Conservation (phyloP, 768 basidiomycete species). For the Tricholoma hemisulphureum region DNA sequence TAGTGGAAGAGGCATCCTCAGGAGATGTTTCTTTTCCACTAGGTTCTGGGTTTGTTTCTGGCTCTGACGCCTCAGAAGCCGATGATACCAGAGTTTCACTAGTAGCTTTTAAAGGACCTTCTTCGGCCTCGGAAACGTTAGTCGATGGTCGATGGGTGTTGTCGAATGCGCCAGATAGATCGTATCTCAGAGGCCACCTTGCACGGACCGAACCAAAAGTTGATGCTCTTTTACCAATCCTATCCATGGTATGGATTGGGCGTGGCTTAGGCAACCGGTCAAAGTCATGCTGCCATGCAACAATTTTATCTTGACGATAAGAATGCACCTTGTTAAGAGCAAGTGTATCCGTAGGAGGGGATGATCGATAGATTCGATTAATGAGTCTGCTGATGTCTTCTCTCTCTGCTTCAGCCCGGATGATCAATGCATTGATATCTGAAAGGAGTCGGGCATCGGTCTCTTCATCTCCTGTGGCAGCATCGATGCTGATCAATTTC, state of each 20-base stretch:
- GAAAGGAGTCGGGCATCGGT: slow-evolving; percentile 59
- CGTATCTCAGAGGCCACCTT: slow-evolving; percentile 68
- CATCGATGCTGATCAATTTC: slow-evolving; percentile 73
- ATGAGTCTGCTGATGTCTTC: slow-evolving; percentile 72
- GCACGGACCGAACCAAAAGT: slow-evolving; percentile 68
- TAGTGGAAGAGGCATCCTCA: slow-evolving; percentile 1
- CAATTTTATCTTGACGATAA: slow-evolving; percentile 87
- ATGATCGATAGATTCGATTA: slow-evolving; percentile 77
- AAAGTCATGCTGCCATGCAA: slow-evolving; percentile 96
- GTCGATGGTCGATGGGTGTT: slow-evolving; percentile 57
- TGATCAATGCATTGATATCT: slow-evolving; percentile 66
- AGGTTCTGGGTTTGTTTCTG: slow-evolving; percentile 41
- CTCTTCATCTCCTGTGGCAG: slow-evolving; percentile 75
- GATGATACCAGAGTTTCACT: slow-evolving; percentile 62
- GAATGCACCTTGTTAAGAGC: slow-evolving; percentile 84
- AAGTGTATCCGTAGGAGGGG: slow-evolving; percentile 79
- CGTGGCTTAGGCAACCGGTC: slow-evolving; percentile 78
- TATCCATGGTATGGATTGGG: slow-evolving; percentile 47
- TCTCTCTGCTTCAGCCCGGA: slow-evolving; percentile 71
- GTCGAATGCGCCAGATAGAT: slow-evolving; percentile 53
- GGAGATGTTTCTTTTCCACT: slow-evolving; percentile 14
- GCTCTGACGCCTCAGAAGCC: slow-evolving; percentile 70
- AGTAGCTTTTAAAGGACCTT: slow-evolving; percentile 46
- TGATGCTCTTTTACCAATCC: slow-evolving; percentile 52
- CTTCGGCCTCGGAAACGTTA: slow-evolving; percentile 74